Evolutionary conservation across 371 early-diverging fungal genomes (phyloP).

Genomic region (Mucor irregularis): DNA sequence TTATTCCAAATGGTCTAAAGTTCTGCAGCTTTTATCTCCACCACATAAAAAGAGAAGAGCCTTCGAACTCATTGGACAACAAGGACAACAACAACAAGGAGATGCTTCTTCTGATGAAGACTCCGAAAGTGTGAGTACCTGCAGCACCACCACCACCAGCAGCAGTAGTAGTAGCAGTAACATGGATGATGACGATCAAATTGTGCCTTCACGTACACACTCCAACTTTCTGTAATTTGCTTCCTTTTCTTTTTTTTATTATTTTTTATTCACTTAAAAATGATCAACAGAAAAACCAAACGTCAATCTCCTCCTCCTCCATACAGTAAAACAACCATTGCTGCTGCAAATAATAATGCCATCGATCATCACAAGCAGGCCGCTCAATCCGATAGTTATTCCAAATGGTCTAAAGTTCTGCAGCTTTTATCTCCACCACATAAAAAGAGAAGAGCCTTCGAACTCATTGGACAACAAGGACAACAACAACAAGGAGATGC

Average conservation of each 20-base stretch:
- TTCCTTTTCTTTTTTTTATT: background rate
- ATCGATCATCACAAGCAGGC: background rate
- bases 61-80: background rate
- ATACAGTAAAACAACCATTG: background rate
- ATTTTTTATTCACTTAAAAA: background rate
- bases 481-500: background rate
- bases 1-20: slow-evolving; percentile 13
- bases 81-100: background rate
- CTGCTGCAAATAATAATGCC: background rate
- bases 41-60: slow-evolving; percentile 18
- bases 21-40: slow-evolving; percentile 10
- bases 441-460: slow-evolving; percentile 11
- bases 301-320: slow-evolving; percentile 2
- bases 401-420: slow-evolving; percentile 16
- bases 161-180: background rate
- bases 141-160: no score
- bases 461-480: background rate
- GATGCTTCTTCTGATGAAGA: no score
- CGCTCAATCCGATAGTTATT: background rate
- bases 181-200: background rate
- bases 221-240: background rate
- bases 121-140: no score
- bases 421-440: slow-evolving; percentile 10
- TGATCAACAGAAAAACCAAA: slow-evolving; percentile 7
- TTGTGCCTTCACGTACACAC: background rate